These are phyloP conservation scores for Santalum album DNA, from an alignment of 164 flowering plant genomes.

Conservation along the genomic window DNA sequence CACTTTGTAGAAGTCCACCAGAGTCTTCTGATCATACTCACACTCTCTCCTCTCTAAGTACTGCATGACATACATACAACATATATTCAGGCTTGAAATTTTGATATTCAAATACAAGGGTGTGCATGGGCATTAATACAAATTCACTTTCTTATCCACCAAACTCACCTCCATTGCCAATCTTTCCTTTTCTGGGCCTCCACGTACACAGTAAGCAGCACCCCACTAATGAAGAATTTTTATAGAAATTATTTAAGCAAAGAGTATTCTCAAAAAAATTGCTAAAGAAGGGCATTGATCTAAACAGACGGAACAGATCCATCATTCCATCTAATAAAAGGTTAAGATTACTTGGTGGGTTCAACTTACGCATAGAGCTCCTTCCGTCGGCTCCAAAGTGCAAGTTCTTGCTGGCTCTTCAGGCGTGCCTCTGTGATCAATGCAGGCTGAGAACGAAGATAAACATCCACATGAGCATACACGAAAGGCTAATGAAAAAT, in stretches of 20 bases:
- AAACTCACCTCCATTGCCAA: constrained; percentile 77
- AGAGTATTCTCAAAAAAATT: too few species aligned
- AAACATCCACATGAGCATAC: not conserved
- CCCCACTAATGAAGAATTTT: constrained; percentile 62
- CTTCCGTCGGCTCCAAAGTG: constrained; percentile 67
- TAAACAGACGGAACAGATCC: too few species aligned
- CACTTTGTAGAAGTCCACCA: constrained; percentile 77
- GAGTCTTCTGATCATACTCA: constrained; percentile 75
- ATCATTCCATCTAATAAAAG: too few species aligned
- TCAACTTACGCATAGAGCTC: constrained; percentile 78
- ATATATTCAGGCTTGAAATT: too few species aligned
- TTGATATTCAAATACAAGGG: too few species aligned
- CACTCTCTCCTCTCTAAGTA: constrained; percentile 92
- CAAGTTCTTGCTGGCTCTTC: constrained; percentile 95
- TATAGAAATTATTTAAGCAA: too few species aligned
- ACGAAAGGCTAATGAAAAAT: not conserved
- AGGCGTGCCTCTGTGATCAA: constrained; percentile 97
- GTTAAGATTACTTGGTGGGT: not conserved
- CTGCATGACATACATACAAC: constrained; percentile 50
- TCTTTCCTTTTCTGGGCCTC: constrained; percentile 71
- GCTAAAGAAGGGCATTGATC: too few species aligned
- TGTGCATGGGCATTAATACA: too few species aligned
- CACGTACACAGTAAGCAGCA: constrained; percentile 82
- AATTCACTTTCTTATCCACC: too few species aligned
- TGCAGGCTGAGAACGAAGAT: constrained; percentile 61